A percentile compares a stretch with the other conserved stretches of the same genome.
Conservation (phyloP, 169 alveolate genomes). For the Blepharisma undulans region DNA sequence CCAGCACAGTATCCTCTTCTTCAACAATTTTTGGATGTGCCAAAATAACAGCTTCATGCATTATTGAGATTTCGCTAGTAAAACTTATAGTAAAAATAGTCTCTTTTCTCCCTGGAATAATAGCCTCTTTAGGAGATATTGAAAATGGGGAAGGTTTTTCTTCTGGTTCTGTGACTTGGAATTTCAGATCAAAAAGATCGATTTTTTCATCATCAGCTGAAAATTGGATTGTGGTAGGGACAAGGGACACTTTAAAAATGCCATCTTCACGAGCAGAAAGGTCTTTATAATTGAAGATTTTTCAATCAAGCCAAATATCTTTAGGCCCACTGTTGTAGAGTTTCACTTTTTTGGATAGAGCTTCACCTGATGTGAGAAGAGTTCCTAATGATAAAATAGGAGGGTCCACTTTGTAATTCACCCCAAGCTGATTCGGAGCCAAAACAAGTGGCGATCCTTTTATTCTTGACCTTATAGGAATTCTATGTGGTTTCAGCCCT, state of each 20-base stretch:
- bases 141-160: neutral
- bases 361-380: neutral
- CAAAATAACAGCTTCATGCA: conserved; percentile 16
- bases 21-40: conserved; percentile 29
- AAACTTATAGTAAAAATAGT: neutral
- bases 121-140: neutral
- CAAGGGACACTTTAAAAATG: neutral
- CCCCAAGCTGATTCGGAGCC: conserved; percentile 82
- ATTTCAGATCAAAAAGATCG: conserved; percentile 30
- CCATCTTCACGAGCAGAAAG: neutral
- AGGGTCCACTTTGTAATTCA: conserved; percentile 75
- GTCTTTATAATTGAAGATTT: conserved; percentile 8
- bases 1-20: neutral
- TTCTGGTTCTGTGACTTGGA: neutral
- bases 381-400: conserved; percentile 80
- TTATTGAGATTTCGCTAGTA: neutral
- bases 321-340: conserved; percentile 39
- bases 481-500: conserved; percentile 76
- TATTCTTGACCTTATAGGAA: conserved; percentile 76
- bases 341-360: neutral
- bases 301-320: conserved; percentile 11
- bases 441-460: conserved; percentile 86
- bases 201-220: neutral
- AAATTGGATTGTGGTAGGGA: neutral
- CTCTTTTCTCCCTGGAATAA: conserved; percentile 9